A percentile compares a stretch with the other conserved stretches of the same genome.
phyloP scores from a whole-genome alignment of 768 basidiomycete genomes.

The Suillus bovinus region DNA sequence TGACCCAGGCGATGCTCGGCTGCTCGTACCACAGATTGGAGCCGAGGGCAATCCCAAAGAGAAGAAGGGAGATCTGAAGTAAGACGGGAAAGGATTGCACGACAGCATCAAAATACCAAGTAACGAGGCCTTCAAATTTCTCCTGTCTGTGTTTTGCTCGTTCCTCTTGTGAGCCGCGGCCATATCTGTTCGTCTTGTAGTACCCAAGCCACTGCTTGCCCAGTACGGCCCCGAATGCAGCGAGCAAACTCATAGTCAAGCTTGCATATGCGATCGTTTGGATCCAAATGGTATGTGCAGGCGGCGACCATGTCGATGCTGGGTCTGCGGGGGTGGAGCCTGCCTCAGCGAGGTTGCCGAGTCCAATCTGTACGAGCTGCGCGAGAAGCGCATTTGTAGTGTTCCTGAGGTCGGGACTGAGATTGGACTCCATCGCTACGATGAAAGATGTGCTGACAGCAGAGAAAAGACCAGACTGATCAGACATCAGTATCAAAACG shows the following conservation, averaged over 20 bases:
- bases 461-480: slow-evolving; percentile 17
- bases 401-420: slow-evolving; percentile 12
- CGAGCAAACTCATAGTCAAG: slow-evolving; percentile 14
- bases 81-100: slow-evolving; percentile 12
- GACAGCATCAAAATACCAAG: slow-evolving; percentile 16
- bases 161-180: slow-evolving; percentile 11
- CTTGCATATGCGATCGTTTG: slow-evolving; percentile 17
- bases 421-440: slow-evolving; percentile 10
- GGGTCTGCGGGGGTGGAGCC: neutral
- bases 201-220: slow-evolving; percentile 20
- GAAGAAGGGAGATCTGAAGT: slow-evolving; percentile 14
- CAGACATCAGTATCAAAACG: neutral
- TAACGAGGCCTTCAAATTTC: slow-evolving; percentile 13
- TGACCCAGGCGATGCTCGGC: neutral
- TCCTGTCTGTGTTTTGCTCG: slow-evolving; percentile 12
- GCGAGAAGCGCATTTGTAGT: slow-evolving; percentile 16
- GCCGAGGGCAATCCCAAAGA: slow-evolving; percentile 14
- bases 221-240: slow-evolving; percentile 16
- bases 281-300: too few relatives aligned
- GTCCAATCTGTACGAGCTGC: slow-evolving; percentile 9
- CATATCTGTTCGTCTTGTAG: neutral
- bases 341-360: slow-evolving; percentile 5
- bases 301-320: slow-evolving; percentile 2
- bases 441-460: slow-evolving; percentile 16
- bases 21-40: slow-evolving; percentile 4